Percentiles rank a stretch among this genome's conserved stretches.
phyloP scores from a whole-genome alignment of 2,329 filamentous ascomycete genomes.

The Penicillium sp. region DNA sequence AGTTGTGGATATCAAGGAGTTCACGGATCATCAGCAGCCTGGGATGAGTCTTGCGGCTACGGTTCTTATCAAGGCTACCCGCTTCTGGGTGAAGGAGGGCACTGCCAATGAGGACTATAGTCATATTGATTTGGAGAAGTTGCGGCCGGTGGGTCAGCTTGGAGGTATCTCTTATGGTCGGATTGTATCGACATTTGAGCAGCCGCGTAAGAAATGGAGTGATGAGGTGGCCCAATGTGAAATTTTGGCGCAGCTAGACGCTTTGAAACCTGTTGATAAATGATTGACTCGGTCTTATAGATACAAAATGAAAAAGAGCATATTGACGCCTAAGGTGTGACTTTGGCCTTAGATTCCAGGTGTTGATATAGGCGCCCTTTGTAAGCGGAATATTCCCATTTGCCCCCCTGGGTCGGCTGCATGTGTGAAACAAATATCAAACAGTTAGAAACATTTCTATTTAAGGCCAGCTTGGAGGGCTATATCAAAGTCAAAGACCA shows the following conservation, averaged over 20 bases:
- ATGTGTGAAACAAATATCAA: neutral
- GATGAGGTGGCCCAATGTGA: constrained; percentile 22
- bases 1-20: constrained; percentile 70
- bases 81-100: constrained; percentile 85
- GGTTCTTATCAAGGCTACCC: constrained; percentile 73
- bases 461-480: too few relatives aligned
- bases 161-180: constrained; percentile 82
- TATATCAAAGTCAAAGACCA: neutral
- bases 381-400: neutral
- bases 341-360: neutral
- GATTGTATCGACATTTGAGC: constrained; percentile 64
- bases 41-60: constrained; percentile 72
- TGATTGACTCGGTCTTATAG: neutral
- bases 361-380: neutral
- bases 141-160: constrained; percentile 71
- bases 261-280: constrained; percentile 1
- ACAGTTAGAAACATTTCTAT: neutral
- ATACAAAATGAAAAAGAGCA: neutral
- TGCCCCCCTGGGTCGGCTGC: too few relatives aligned
- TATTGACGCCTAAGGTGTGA: neutral
- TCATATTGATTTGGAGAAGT: constrained; percentile 70
- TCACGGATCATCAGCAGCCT: constrained; percentile 65
- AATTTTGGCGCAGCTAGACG: constrained; percentile 16
- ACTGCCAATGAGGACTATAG: constrained; percentile 73
- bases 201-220: constrained; percentile 52